These are phyloP conservation scores for Entomophthora muscae DNA, from an alignment of 371 early-diverging fungal species.

Conservation along the genomic window DNA sequence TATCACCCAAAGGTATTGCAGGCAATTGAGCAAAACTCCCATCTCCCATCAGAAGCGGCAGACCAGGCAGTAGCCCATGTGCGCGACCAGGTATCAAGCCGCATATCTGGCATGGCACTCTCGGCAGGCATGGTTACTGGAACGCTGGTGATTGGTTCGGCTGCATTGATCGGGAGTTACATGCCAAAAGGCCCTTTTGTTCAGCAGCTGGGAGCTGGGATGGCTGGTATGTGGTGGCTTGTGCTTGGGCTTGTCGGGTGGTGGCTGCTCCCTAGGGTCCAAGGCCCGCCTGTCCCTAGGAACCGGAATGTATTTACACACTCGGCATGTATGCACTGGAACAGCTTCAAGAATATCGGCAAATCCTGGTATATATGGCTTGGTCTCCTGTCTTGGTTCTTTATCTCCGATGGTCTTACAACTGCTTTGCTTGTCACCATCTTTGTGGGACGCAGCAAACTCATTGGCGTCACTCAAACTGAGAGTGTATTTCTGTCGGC, in stretches of 20 bases:
- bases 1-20: slow-evolving; percentile 21
- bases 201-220: slow-evolving; percentile 23
- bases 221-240: slow-evolving; percentile 30
- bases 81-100: slow-evolving; percentile 20
- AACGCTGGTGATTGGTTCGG: slow-evolving; percentile 20
- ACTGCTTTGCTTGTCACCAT: slow-evolving; percentile 22
- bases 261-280: slow-evolving; percentile 22
- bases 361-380: slow-evolving; percentile 5
- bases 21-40: background rate
- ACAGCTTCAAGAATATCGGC: slow-evolving; percentile 15
- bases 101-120: slow-evolving; percentile 24
- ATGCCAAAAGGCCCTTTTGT: slow-evolving; percentile 12
- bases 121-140: slow-evolving; percentile 24
- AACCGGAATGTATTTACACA: slow-evolving; percentile 20
- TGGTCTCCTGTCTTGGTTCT: slow-evolving; percentile 22
- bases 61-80: background rate
- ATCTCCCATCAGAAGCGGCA: background rate
- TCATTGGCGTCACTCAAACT: background rate
- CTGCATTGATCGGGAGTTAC: slow-evolving; percentile 20
- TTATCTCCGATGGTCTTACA: slow-evolving; percentile 21
- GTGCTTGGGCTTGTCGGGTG: slow-evolving; percentile 18
- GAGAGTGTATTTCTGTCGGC: slow-evolving; percentile 20
- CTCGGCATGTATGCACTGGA: slow-evolving; percentile 12
- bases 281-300: slow-evolving; percentile 32
- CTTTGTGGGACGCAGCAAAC: slow-evolving; percentile 11